A percentile compares a stretch with the other conserved stretches of the same genome.
These are phyloP conservation scores for Rhizopogon vinicolor DNA, from an alignment of 768 basidiomycete genomes.

Conservation along the genomic window DNA sequence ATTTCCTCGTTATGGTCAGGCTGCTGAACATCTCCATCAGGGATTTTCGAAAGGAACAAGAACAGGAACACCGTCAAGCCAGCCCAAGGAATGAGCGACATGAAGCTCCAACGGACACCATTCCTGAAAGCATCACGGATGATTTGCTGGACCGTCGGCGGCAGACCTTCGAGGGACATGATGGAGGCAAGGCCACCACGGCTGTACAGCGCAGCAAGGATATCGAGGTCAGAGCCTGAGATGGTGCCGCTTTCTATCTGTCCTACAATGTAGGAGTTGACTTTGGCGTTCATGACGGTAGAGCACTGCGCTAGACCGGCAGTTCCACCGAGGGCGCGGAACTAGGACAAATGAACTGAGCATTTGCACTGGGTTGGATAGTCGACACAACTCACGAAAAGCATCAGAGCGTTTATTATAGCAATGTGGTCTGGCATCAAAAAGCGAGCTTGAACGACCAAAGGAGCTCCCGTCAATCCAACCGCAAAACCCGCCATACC, in stretches of 20 bases:
- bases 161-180: slow-evolving; percentile 32
- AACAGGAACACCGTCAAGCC: slow-evolving; percentile 29
- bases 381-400: slow-evolving; percentile 35
- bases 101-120: slow-evolving; percentile 39
- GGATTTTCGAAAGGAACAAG: slow-evolving; percentile 35
- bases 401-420: slow-evolving; percentile 35
- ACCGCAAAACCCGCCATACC: slow-evolving; percentile 39
- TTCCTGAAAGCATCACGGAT: slow-evolving; percentile 37
- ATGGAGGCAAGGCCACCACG: slow-evolving; percentile 28
- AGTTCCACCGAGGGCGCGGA: slow-evolving; percentile 47
- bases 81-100: slow-evolving; percentile 46
- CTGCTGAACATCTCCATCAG: slow-evolving; percentile 16
- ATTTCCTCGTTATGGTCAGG: neutral
- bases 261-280: slow-evolving; percentile 27
- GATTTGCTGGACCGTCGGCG: slow-evolving; percentile 27
- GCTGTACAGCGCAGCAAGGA: slow-evolving; percentile 20
- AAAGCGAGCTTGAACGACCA: slow-evolving; percentile 42
- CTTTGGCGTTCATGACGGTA: slow-evolving; percentile 42
- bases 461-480: slow-evolving; percentile 35
- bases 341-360: slow-evolving; percentile 20
- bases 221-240: slow-evolving; percentile 19
- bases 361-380: neutral
- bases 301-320: slow-evolving; percentile 50
- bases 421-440: slow-evolving; percentile 38
- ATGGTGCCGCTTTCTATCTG: slow-evolving; percentile 24